Evolutionary conservation across 2,329 filamentous ascomycete species (phyloP).

Genomic region (Fusarium irregulare): DNA sequence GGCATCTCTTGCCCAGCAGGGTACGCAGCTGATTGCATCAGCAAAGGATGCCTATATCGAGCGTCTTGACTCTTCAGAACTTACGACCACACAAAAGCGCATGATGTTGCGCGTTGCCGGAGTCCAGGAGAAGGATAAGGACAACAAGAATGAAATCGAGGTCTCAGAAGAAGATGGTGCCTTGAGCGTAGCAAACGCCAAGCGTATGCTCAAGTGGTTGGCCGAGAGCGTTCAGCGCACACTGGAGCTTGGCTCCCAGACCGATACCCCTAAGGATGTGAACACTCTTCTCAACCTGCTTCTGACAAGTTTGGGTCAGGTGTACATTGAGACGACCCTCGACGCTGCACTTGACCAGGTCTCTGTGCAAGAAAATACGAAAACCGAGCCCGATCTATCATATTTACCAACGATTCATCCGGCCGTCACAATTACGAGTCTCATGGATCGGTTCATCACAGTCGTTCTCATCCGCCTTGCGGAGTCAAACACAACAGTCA

Average conservation of each 20-base stretch:
- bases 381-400: conserved; percentile 85
- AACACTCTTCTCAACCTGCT: conserved; percentile 85
- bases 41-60: conserved; percentile 93
- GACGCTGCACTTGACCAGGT: conserved; percentile 80
- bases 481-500: conserved; percentile 88
- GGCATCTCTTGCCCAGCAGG: conserved; percentile 88
- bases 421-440: conserved; percentile 87
- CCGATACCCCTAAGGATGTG: conserved; percentile 94
- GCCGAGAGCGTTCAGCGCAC: conserved; percentile 93
- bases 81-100: conserved; percentile 86
- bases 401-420: conserved; percentile 84
- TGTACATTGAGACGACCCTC: conserved; percentile 75
- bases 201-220: conserved; percentile 97
- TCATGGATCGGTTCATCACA: conserved; percentile 92
- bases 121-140: conserved; percentile 77
- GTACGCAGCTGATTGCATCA: conserved; percentile 86
- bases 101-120: conserved; percentile 93
- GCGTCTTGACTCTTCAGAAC: conserved; percentile 86
- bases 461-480: conserved; percentile 92
- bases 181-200: conserved; percentile 86
- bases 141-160: conserved; percentile 86
- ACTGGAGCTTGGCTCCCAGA: conserved; percentile 86
- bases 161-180: conserved; percentile 90
- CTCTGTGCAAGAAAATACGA: conserved; percentile 79
- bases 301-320: conserved; percentile 87